Evolutionary conservation across 2,329 filamentous ascomycete species (phyloP), one percentile per base, ranked within the genome.

Genomic region (Alternaria atra): DNA sequence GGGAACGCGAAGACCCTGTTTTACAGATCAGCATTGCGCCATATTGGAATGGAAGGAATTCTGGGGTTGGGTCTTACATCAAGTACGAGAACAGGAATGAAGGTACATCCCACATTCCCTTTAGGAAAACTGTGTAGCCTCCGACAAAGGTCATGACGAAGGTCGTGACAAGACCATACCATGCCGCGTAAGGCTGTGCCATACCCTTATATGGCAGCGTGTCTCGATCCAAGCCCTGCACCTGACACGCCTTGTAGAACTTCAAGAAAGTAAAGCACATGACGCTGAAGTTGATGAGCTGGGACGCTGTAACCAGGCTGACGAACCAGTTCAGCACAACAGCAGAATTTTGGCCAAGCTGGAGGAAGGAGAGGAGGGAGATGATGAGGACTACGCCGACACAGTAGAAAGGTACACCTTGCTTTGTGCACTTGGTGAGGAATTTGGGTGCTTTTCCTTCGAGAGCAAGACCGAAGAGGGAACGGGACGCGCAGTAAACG

Each of bases 251-350:
- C 51, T 88, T 87, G 75, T 90, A 83, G 76, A 92, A 95, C 59
- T 86, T 86, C 58, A 94, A 80, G 77, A 91, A 94, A 0, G 90
- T 90, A 58, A 89, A 84, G 69, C 87, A 88, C 79, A 88, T 88
- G 73, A 87, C 83, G 46, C 72, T 73, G 67, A 76, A 80, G 56
- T 79, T 80, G 55, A 80, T 77, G 42, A 79, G 69, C 71, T 92
- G 89, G 0, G 90, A 91, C 0, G 91, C 90, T 6, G 91, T 93
- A 5, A 92, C 85, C 73, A 92, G 78, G 55, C 86, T 90, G 25
- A 93, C 87, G 67, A 93, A 90, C 91, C 91, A 93, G 59, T 85
- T 83, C 63, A 94, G 81, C 1, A 94, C 91, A 13, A 89, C 86
- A 2, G 90, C 86, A 0, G 88, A 85, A 61, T 85, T 85, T 62